Evolutionary conservation across 1,139 yeast genomes (phyloP), one percentile per base, ranked within the genome.

Genomic region (Debaryomycetaceae sp.): DNA sequence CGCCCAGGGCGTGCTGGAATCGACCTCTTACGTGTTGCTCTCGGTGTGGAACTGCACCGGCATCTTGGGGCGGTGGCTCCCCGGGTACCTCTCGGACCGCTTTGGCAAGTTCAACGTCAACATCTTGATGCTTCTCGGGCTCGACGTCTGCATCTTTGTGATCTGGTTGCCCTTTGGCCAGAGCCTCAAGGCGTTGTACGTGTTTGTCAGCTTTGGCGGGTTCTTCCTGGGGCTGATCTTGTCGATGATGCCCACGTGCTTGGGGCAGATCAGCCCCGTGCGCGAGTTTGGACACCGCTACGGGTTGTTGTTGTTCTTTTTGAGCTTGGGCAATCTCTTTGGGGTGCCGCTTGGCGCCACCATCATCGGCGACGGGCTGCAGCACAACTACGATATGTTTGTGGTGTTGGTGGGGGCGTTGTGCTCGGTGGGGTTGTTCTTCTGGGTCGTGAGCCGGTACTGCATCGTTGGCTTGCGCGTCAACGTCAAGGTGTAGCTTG

Each of bases 301-400:
- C 34, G 71, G 72, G 1, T 40, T 63, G 11, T 51, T 61, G 44
- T 60, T 61, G 44, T 55, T 59, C 23, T 49, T 61, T 35, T 56
- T 61, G n/a, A 61, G 69, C 32, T 38, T 58, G 29, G 69, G 69
- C 3, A 63, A 61, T 34, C 48, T 65, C 27, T 48, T 65, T 29
- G 71, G 69, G 11, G 54, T 66, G n/a, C 71, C 71, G 3, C 42
- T 62, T n/a, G 70, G 64, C 4, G 65, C 68, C 17, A 57, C 62
- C n/a, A 58, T 66, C 16, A 65, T 66, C 25, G 62, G 60, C 7
- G 42, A 53, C 25, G 65, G 63, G 17, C 46, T 53, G 20, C 41
- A 42, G 21, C 48, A 44, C 16, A 51, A 55, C 26, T 66, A 65
- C 37, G 41, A 48, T 22, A 48, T 55, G 48, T 65, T 65, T 43